Evolutionary conservation across 495 filamentous ascomycete species (phyloP).

Genomic region (Penicillium longicatenatum): DNA sequence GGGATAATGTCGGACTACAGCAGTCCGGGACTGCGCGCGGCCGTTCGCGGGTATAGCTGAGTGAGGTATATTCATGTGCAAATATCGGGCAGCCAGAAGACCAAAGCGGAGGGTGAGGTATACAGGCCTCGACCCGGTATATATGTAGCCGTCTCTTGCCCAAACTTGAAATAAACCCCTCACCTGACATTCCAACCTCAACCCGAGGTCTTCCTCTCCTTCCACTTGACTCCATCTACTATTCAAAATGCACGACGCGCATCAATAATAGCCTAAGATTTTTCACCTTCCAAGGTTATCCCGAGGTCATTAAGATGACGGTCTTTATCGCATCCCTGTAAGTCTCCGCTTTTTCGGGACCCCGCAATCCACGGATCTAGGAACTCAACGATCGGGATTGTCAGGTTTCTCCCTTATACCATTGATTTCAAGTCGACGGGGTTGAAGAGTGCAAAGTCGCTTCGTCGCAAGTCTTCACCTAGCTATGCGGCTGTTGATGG

Average conservation of each 20-base stretch:
- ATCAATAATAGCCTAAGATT: not conserved
- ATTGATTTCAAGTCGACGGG: slow-evolving; percentile 37
- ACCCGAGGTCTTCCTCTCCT: not conserved
- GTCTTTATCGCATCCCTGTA: slow-evolving; percentile 38
- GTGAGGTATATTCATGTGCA: slow-evolving; percentile 14
- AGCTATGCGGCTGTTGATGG: slow-evolving; percentile 35
- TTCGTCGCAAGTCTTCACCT: slow-evolving; percentile 26
- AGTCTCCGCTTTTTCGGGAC: slow-evolving; percentile 9
- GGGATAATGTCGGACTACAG: slow-evolving; percentile 3
- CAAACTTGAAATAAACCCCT: slow-evolving; percentile 3
- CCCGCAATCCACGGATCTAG: not conserved
- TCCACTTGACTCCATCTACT: not conserved
- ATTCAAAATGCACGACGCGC: not conserved
- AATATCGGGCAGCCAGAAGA: slow-evolving; percentile 14
- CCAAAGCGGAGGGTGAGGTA: slow-evolving; percentile 3
- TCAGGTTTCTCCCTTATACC: slow-evolving; percentile 43
- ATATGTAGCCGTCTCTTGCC: not conserved
- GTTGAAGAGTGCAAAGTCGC: slow-evolving; percentile 14
- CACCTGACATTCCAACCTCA: slow-evolving; percentile 8
- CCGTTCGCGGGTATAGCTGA: slow-evolving; percentile 12
- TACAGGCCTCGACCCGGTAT: slow-evolving; percentile 9
- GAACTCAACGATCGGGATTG: not conserved
- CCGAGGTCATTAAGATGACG: slow-evolving; percentile 3
- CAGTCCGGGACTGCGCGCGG: slow-evolving; percentile 3
- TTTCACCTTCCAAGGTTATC: not conserved